phyloP scores from a whole-genome alignment of 2,329 filamentous ascomycete genomes.

The Podosphaera fusca region DNA sequence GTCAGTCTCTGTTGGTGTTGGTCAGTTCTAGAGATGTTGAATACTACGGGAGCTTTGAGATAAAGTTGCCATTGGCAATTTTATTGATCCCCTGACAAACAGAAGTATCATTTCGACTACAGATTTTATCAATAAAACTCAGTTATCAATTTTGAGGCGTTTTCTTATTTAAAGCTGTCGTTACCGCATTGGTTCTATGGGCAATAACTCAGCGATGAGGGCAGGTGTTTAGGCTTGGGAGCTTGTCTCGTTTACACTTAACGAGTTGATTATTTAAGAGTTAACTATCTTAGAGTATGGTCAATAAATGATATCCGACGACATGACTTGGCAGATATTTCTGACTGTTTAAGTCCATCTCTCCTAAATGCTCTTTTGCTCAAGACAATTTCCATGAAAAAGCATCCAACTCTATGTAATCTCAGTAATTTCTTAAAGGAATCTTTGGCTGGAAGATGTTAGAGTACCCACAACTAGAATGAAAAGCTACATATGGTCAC shows the following conservation, averaged over 20 bases:
- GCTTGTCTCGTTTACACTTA: not conserved
- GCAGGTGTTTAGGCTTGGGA: not conserved
- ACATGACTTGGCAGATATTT: not conserved
- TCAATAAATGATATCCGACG: not conserved
- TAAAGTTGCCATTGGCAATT: not conserved
- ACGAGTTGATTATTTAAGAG: not conserved
- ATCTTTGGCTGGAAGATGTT: too few species aligned
- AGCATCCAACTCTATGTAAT: too few species aligned
- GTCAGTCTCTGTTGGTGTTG: constrained; percentile 29
- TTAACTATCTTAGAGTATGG: not conserved
- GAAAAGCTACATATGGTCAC: too few species aligned
- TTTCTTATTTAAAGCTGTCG: not conserved
- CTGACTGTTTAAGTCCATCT: too few species aligned
- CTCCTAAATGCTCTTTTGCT: too few species aligned
- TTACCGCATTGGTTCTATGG: not conserved
- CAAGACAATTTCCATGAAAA: too few species aligned
- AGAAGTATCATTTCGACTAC: not conserved
- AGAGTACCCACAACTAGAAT: too few species aligned
- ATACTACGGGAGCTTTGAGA: not conserved
- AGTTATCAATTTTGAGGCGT: not conserved
- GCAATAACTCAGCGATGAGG: not conserved
- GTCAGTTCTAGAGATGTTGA: constrained; percentile 24
- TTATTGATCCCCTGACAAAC: not conserved
- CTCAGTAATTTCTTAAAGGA: too few species aligned
- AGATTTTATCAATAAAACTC: not conserved